Percentiles rank a stretch among this genome's conserved stretches.
phyloP scores from a whole-genome alignment of 2,329 filamentous ascomycete species.

The Teratosphaeria nubilosa region DNA sequence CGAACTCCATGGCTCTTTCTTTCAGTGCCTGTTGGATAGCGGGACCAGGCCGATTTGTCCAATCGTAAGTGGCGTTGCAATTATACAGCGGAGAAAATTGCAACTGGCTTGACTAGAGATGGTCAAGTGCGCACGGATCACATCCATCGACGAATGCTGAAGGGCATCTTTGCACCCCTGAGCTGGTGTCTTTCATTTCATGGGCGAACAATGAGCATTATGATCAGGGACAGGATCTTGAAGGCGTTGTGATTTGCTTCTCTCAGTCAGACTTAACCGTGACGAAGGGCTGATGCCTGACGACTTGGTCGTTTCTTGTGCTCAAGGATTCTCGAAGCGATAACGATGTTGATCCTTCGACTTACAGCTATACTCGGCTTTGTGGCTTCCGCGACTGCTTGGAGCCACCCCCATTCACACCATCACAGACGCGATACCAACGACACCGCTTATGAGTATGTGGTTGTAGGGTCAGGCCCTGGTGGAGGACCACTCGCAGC shows the following conservation, averaged over 20 bases:
- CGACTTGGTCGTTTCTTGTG: neutral
- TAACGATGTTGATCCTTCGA: neutral
- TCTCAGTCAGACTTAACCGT: neutral
- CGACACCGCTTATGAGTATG: conserved; percentile 45
- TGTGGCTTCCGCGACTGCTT: neutral
- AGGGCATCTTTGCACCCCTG: too few species aligned
- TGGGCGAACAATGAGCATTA: neutral
- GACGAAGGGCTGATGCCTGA: neutral
- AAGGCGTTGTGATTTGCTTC: neutral
- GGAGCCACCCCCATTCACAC: neutral
- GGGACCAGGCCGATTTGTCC: too few species aligned
- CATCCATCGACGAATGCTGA: too few species aligned
- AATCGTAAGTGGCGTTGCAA: too few species aligned
- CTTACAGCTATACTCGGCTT: neutral
- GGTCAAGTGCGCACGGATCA: too few species aligned
- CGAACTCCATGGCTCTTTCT: neutral
- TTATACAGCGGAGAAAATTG: too few species aligned
- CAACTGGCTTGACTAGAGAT: too few species aligned
- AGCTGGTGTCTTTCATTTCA: neutral
- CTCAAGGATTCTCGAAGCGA: neutral
- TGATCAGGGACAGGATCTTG: too few species aligned
- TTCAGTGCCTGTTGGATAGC: too few species aligned
- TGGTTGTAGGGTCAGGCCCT: conserved; percentile 52
- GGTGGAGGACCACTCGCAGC: conserved; percentile 51
- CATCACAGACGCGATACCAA: conserved; percentile 27